Base-by-base conservation (phyloP, 2,329 filamentous ascomycete species). In the Colletotrichum scovillei region DNA sequence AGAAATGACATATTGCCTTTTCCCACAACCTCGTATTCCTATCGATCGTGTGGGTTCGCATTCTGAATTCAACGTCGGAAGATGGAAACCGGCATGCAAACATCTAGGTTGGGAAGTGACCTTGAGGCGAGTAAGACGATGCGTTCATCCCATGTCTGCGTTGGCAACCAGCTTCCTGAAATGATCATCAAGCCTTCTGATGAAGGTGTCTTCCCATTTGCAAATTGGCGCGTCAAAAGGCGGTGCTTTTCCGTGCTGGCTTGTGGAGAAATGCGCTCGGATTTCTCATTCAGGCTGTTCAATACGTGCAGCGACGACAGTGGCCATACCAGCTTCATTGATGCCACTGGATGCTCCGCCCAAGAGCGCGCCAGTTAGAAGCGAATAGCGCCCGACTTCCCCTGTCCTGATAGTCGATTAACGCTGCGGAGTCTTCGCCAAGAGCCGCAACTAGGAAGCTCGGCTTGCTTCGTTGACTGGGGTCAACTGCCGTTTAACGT, bases 371-470 rank as follows among this genome's bases (percentile, higher is more conserved):
- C 57, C 32, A 56, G 26, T 56, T 3, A 35, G 22, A 52, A 26
- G 60, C 32, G 16, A 38, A 49, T 49, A 35, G 55, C 57, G 69
- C 58, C 62, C 58, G 60, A 8, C 58, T 30, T 59, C 69, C 35
- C 63, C 19, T 30, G 65, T 42, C 6, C 12, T 22, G 53, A 65
- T 52, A 55, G 38, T 55, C 22, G 67, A 65, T 42, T 16, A 56
- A 38, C n/a, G 35, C 46, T 56, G 60, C 22, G 70, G 66, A 22
- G 53, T 58, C 26, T 35, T 55, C 35, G 70, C 70, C 67, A 73
- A 73, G 62, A 64, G 70, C 59, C 67, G 55, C 70, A 26, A 60
- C 26, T 35, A 30, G 60, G 66, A 42, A 57, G 55, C 70, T 53
- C 58, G 58, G 69, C 53, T 42, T 28, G 65, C 22, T 28, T 58